Evolutionary conservation across 306 rosid species (phyloP).

Genomic region (Cotoneaster glaucophyllus): DNA sequence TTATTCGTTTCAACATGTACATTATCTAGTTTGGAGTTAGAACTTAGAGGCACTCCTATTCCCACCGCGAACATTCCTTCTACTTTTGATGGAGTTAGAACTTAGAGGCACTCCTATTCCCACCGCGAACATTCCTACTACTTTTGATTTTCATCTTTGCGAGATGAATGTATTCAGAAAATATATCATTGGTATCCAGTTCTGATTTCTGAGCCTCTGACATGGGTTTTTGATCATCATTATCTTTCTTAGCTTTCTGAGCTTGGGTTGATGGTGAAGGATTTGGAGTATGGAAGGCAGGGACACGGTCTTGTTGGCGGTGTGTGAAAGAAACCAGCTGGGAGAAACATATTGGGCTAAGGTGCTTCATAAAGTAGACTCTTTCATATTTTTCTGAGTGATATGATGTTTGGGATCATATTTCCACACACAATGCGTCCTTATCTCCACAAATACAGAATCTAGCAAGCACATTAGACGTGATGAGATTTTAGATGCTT

Average conservation of each 20-base stretch:
- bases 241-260: background rate
- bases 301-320: background rate
- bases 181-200: background rate
- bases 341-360: background rate
- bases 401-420: slow-evolving; percentile 6
- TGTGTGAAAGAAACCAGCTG: background rate
- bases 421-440: background rate
- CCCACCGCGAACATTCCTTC: background rate
- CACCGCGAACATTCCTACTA: background rate
- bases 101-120: background rate
- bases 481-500: background rate
- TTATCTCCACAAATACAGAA: background rate
- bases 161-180: slow-evolving; percentile 15
- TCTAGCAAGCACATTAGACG: background rate
- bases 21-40: background rate
- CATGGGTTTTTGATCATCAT: background rate
- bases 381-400: background rate
- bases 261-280: background rate
- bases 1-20: background rate
- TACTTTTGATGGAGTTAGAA: background rate
- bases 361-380: background rate
- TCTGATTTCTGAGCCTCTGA: background rate
- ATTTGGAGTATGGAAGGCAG: background rate
- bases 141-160: slow-evolving; percentile 18
- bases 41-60: background rate